Evolutionary conservation across 1,139 yeast genomes (phyloP).

Genomic region (Scheffersomyces illinoinensis): DNA sequence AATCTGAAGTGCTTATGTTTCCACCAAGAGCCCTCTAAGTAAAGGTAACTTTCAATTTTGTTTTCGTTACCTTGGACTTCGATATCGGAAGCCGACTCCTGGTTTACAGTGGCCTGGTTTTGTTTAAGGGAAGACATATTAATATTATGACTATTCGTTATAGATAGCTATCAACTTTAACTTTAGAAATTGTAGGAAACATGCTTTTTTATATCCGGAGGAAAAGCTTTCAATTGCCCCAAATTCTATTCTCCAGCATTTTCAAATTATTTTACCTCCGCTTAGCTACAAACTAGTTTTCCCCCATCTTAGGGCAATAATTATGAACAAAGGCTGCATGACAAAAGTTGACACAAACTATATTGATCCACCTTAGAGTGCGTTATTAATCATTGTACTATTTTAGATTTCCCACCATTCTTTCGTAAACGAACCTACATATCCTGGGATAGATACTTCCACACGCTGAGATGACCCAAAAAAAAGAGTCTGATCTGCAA

Average conservation of each 20-base stretch:
- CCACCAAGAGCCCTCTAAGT: constrained; percentile 10
- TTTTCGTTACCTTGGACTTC: background rate
- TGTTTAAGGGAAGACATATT: background rate
- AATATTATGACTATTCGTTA: background rate
- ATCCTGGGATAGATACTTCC: background rate
- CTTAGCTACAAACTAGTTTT: background rate
- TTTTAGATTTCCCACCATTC: background rate
- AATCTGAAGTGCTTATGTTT: constrained; percentile 8
- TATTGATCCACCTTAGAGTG: background rate
- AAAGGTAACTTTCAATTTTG: background rate
- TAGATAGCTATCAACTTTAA: background rate
- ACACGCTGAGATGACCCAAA: background rate
- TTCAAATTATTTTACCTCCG: background rate
- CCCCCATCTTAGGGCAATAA: background rate
- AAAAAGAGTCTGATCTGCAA: background rate
- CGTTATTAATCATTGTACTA: background rate
- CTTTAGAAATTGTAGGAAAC: background rate
- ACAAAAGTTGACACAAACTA: background rate
- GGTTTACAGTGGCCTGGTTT: background rate
- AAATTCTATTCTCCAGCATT: background rate
- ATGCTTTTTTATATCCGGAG: background rate
- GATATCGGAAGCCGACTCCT: background rate
- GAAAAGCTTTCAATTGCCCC: background rate
- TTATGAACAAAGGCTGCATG: background rate
- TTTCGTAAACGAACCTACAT: background rate